Percentiles rank a stretch among this genome's conserved stretches.
phyloP scores from a whole-genome alignment of 257 asterid species.

The Rauvolfia tetraphylla region DNA sequence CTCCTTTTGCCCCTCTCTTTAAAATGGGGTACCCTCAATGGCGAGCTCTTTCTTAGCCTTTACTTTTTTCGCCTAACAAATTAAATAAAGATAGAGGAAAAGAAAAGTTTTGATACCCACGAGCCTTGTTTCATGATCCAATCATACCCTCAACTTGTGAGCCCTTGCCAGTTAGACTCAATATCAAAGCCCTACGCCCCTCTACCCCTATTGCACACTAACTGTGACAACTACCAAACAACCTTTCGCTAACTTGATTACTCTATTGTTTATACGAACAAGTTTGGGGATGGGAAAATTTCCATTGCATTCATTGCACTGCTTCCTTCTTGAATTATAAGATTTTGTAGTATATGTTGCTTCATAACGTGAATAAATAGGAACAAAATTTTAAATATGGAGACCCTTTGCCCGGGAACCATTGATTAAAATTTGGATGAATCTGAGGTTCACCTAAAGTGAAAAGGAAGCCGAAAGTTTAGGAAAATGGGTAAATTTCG shows the following conservation, averaged over 20 bases:
- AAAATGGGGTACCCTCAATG: conserved; percentile 36
- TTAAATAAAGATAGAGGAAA: conserved; percentile 26
- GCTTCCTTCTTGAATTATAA: no score
- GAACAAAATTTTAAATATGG: not conserved
- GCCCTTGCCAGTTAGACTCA: conserved; percentile 51
- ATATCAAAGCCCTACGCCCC: conserved; percentile 10
- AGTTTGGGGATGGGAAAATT: not conserved
- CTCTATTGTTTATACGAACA: not conserved
- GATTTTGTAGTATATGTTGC: no score
- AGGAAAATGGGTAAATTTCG: conserved; percentile 9
- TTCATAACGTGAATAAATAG: no score
- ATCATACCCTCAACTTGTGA: conserved; percentile 58
- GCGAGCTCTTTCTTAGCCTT: conserved; percentile 42
- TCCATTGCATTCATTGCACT: no score
- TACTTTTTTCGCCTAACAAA: conserved; percentile 52
- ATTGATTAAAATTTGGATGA: not conserved
- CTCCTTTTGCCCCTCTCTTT: conserved; percentile 32
- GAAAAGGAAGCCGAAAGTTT: conserved; percentile 18
- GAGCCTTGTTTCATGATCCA: conserved; percentile 69
- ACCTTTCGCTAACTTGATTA: not conserved
- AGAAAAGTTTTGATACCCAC: conserved; percentile 58
- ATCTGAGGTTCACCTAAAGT: not conserved
- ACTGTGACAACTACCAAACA: conserved; percentile 34
- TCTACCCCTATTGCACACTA: conserved; percentile 19
- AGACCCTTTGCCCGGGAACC: not conserved